phyloP scores from a whole-genome alignment of 768 basidiomycete genomes.

The Amyloporia xantha region DNA sequence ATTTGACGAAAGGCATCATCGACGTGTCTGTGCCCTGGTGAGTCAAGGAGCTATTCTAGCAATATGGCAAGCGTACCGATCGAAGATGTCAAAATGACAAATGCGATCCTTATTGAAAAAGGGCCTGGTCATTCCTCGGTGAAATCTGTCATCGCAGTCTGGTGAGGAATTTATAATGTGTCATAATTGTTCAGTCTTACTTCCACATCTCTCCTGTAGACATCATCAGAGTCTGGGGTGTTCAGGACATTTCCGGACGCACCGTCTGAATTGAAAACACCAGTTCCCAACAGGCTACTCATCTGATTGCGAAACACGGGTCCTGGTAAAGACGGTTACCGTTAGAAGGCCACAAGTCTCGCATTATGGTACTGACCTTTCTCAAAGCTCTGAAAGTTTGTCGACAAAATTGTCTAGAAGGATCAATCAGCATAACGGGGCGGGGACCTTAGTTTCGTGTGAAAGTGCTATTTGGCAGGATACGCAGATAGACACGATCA shows the following conservation, averaged over 20 bases:
- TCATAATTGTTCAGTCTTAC: constrained; percentile 7
- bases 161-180: background rate
- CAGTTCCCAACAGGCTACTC: constrained; percentile 36
- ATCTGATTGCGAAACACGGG: constrained; percentile 25
- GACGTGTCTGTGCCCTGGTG: background rate
- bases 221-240: background rate
- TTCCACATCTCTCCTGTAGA: constrained; percentile 27
- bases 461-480: background rate
- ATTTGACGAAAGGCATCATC: constrained; percentile 22
- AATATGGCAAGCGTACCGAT: constrained; percentile 28
- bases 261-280: constrained; percentile 54
- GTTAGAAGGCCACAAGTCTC: background rate
- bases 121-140: constrained; percentile 31
- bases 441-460: background rate
- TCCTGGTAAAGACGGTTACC: constrained; percentile 22
- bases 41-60: background rate
- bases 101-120: constrained; percentile 31
- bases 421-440: background rate
- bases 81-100: constrained; percentile 29
- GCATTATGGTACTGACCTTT: constrained; percentile 30
- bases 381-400: constrained; percentile 36
- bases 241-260: background rate
- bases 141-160: constrained; percentile 15
- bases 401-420: constrained; percentile 34
- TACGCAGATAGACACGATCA: background rate